Base-by-base conservation (phyloP, 805 yeast genomes). In the Wickerhamiella qilinensis region DNA sequence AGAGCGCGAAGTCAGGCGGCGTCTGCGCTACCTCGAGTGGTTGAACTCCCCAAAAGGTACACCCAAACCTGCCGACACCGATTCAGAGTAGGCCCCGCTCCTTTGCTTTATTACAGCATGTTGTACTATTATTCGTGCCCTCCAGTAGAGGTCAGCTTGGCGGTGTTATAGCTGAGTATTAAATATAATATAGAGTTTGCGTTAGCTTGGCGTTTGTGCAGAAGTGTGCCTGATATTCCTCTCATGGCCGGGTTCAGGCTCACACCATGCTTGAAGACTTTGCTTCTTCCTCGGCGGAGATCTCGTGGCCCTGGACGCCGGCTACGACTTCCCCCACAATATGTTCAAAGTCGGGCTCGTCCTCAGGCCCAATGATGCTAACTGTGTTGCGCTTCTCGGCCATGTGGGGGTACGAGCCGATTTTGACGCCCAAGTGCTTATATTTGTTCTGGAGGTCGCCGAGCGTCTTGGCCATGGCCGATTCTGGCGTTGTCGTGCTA, bases 21-120 rank as follows among this genome's bases (percentile, higher is more conserved):
- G 98, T 63, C 64, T 84, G 59, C 77, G 97, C 63, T 81, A 88
- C 59, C 68, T 88, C 39, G 94, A 82, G 52, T 88, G 98, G 98
- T 70, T 88, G 56, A 77, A 77, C 50, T 74, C 93, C 51, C 95
- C 98, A 48, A 91, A 91, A 75, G 98, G 98, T 24, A 91, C 98
- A 17, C 97, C 97, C 50, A 81, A 80, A 57, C 93, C 95, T 4
- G 75, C 67, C 22, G 94, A 91, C 54, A 78, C 96, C 29, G 97
- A 91, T 55, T 95, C 83, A 46, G 97, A 88, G 59, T 88, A 77
- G 25, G 16, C 32, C 20, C n/a, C n/a, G n/a, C n/a, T n/a, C n/a
- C n/a, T n/a, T n/a, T n/a, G n/a, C n/a, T 31, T 32, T 35, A 28
- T 28, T 28, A 33, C 25, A 8, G 15, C 5, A 20, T 20, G 7